A percentile compares a stretch with the other conserved stretches of the same genome.
Evolutionary conservation across 805 yeast species (phyloP).

Genomic region (Candida quercuum): DNA sequence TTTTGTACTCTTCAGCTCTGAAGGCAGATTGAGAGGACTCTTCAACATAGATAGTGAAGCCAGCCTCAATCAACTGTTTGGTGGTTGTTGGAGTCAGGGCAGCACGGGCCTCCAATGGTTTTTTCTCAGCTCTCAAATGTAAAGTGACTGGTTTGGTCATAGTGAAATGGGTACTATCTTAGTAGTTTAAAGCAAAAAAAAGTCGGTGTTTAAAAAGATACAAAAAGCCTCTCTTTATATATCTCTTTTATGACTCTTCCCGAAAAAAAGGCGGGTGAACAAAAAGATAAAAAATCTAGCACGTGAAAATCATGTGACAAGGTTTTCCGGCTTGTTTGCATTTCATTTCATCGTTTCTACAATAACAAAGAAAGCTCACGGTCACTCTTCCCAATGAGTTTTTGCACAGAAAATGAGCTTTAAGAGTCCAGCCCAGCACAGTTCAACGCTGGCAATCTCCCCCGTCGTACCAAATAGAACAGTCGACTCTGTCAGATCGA

Average conservation of each 20-base stretch:
- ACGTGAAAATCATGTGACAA: not conserved
- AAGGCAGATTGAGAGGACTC: constrained; percentile 82
- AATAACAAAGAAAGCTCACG: not conserved
- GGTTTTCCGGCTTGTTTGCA: too few species aligned
- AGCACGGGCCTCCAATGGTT: constrained; percentile 96
- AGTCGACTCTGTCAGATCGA: constrained; percentile 37
- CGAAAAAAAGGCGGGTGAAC: not conserved
- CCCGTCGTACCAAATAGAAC: constrained; percentile 43
- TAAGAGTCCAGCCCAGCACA: constrained; percentile 51
- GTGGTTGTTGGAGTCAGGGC: constrained; percentile 92
- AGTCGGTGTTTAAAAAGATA: too few species aligned
- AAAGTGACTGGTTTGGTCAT: constrained; percentile 45
- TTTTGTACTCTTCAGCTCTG: constrained; percentile 64
- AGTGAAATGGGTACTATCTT: not conserved
- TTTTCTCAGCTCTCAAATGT: constrained; percentile 94
- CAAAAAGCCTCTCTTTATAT: not conserved
- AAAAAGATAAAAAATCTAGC: not conserved
- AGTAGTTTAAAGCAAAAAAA: not conserved
- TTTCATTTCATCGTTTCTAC: not conserved
- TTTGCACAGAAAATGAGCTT: constrained; percentile 4
- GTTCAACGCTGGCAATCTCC: constrained; percentile 68
- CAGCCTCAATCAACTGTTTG: constrained; percentile 76
- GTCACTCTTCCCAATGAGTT: too few species aligned
- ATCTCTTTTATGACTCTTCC: constrained; percentile 1
- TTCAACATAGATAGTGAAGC: constrained; percentile 86